A percentile compares a stretch with the other conserved stretches of the same genome.
phyloP scores from a whole-genome alignment of 805 yeast species.

The Hanseniaspora meyeri region DNA sequence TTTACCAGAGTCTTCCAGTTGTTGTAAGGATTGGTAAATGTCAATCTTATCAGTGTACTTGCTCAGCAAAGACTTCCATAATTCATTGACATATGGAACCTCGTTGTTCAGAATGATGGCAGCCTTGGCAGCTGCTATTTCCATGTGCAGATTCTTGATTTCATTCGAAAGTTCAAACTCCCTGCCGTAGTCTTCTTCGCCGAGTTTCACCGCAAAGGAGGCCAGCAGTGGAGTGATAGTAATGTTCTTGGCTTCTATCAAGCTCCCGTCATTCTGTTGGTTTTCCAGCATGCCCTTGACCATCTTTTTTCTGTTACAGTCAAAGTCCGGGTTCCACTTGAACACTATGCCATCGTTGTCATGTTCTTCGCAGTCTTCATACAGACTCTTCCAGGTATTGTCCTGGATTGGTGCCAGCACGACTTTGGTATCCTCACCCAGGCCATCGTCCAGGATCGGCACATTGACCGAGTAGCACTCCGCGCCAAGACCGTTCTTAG shows the following conservation, averaged over 20 bases:
- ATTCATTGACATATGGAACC: conserved; percentile 11
- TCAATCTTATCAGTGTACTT: conserved; percentile 16
- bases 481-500: conserved; percentile 26
- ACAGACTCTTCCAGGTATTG: conserved; percentile 68
- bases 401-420: conserved; percentile 66
- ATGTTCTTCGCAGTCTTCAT: conserved; percentile 24
- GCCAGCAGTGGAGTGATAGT: conserved; percentile 67
- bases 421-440: conserved; percentile 43
- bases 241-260: conserved; percentile 49
- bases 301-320: conserved; percentile 25
- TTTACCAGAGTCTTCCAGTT: neutral
- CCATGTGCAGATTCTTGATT: neutral
- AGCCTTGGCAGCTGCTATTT: conserved; percentile 9
- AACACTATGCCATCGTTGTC: conserved; percentile 42
- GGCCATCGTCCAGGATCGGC: conserved; percentile 50
- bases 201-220: conserved; percentile 37
- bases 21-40: conserved; percentile 24
- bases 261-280: conserved; percentile 56
- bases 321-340: conserved; percentile 77
- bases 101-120: conserved; percentile 10
- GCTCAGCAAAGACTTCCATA: neutral
- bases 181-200: conserved; percentile 12
- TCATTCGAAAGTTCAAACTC: conserved; percentile 18
- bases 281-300: conserved; percentile 24
- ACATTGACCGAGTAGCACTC: conserved; percentile 78